Percentiles rank a stretch among this genome's conserved stretches.
Evolutionary conservation across 805 yeast genomes (phyloP).

Genomic region (Ogataea nakhonphanomensis): DNA sequence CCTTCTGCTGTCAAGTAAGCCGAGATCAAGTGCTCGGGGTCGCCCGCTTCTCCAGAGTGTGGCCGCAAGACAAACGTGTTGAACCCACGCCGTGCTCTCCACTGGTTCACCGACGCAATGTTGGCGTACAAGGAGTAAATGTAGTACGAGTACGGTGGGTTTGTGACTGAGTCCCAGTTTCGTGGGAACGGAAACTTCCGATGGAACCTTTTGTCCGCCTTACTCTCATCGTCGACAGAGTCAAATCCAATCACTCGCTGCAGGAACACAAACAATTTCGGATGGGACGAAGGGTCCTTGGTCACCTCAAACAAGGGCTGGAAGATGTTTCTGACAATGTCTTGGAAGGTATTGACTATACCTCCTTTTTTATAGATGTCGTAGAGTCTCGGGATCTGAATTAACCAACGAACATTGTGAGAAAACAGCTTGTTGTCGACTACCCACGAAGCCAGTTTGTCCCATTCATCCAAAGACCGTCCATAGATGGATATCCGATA

Average conservation of each 20-base stretch:
- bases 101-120: constrained; percentile 78
- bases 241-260: constrained; percentile 97
- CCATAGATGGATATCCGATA: constrained; percentile 95
- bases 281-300: constrained; percentile 77
- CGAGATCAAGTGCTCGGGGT: constrained; percentile 91
- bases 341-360: constrained; percentile 67
- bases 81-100: constrained; percentile 71
- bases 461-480: constrained; percentile 88
- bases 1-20: constrained; percentile 89
- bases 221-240: constrained; percentile 97
- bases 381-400: constrained; percentile 92
- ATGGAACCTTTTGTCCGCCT: constrained; percentile 78
- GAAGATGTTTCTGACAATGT: constrained; percentile 74
- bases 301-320: constrained; percentile 90
- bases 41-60: constrained; percentile 99
- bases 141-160: constrained; percentile 98
- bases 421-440: constrained; percentile 87
- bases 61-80: constrained; percentile 95
- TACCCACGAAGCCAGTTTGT: constrained; percentile 91
- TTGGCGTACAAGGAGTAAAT: constrained; percentile 86
- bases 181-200: constrained; percentile 83
- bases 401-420: constrained; percentile 94
- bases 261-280: constrained; percentile 84
- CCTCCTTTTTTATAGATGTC: constrained; percentile 81
- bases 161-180: constrained; percentile 70